These are phyloP conservation scores for Rhododendron kiyosumense DNA, from an alignment of 148 eudicot genomes.

Conservation along the genomic window DNA sequence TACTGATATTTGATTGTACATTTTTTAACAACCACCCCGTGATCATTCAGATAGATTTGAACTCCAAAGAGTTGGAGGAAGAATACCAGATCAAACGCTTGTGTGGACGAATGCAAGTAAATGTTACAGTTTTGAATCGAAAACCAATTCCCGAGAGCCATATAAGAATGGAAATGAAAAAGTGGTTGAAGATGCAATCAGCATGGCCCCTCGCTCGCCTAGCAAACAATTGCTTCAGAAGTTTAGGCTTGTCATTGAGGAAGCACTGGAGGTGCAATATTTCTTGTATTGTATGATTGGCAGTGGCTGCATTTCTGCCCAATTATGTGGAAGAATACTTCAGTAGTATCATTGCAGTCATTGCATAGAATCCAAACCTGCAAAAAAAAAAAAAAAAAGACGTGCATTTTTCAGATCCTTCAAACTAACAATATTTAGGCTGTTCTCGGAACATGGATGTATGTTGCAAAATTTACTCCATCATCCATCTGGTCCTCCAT, in stretches of 20 bases:
- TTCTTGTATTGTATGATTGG: conserved; percentile 77
- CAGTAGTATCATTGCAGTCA: conserved; percentile 93
- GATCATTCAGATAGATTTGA: background rate
- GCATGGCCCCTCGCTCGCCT: background rate
- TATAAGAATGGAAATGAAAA: background rate
- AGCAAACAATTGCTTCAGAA: background rate
- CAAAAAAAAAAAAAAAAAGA: conserved; percentile 5
- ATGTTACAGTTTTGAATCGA: background rate
- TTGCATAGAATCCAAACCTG: conserved; percentile 96
- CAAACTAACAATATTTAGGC: background rate
- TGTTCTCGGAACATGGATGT: background rate
- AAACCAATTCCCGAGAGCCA: background rate
- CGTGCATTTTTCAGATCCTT: background rate
- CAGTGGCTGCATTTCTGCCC: conserved; percentile 97
- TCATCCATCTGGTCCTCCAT: background rate
- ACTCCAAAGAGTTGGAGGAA: background rate
- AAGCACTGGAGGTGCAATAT: conserved; percentile 75
- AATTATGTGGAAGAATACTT: conserved; percentile 79
- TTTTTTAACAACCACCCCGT: background rate
- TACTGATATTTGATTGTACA: background rate
- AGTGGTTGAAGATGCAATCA: background rate
- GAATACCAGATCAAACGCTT: background rate
- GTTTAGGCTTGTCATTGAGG: conserved; percentile 33
- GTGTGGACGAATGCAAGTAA: background rate
- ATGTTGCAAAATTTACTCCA: background rate